A percentile compares a stretch with the other conserved stretches of the same genome.
These are phyloP conservation scores for Thermothelomyces thermophilus DNA, from an alignment of 2,329 filamentous ascomycete genomes.

Conservation along the genomic window DNA sequence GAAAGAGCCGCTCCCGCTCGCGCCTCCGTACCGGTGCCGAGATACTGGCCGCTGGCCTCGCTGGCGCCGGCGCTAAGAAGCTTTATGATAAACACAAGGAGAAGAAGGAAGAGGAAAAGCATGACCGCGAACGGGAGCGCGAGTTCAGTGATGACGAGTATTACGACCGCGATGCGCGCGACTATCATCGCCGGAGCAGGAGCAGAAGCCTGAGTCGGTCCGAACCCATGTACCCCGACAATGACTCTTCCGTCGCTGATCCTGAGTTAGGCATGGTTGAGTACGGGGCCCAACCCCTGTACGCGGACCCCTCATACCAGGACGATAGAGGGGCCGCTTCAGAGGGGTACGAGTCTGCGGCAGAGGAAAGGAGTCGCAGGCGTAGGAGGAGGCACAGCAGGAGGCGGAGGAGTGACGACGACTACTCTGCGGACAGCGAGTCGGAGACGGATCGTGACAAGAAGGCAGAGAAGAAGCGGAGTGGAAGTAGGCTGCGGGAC, in stretches of 20 bases:
- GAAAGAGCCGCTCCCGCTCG: conserved; percentile 32
- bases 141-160: conserved; percentile 30
- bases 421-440: conserved; percentile 21
- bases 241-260: conserved; percentile 42
- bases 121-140: conserved; percentile 30
- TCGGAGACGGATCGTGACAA: conserved; percentile 24
- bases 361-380: conserved; percentile 37
- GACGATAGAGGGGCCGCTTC: conserved; percentile 20
- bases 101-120: conserved; percentile 46
- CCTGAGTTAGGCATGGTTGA: conserved; percentile 63
- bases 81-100: conserved; percentile 55
- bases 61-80: conserved; percentile 54
- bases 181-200: conserved; percentile 31
- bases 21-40: conserved; percentile 51
- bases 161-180: conserved; percentile 32
- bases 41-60: conserved; percentile 54
- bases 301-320: conserved; percentile 32
- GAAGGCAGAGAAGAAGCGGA: conserved; percentile 40
- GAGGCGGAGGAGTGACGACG: conserved; percentile 24
- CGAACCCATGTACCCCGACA: conserved; percentile 39
- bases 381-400: conserved; percentile 33
- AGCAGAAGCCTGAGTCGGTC: conserved; percentile 32
- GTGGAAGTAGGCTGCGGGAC: conserved; percentile 48
- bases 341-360: conserved; percentile 41
- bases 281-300: conserved; percentile 55